Evolutionary conservation across 2,329 filamentous ascomycete genomes (phyloP), one percentile per base, ranked within the genome.

Genomic region (Leptosphaerulina australis): DNA sequence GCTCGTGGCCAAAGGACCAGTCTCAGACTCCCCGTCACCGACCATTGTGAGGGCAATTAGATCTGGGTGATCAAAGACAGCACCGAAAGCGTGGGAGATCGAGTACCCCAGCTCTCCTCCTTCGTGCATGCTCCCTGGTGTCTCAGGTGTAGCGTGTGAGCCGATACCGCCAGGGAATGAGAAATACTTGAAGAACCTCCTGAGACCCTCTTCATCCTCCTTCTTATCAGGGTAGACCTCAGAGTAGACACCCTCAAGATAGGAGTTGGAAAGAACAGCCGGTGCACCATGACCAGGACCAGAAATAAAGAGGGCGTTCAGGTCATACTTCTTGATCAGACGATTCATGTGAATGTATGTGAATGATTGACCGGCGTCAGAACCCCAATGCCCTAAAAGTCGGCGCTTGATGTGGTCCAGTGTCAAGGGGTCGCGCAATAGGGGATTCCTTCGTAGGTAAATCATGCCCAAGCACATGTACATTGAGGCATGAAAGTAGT

Each of bases 281-380:
- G 88, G 88, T 1, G 88, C 88, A 47, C 88, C 88, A 60, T 92
- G 88, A 30, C 88, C 88, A 0, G 88, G 88, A 5, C 88, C 88
- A 2, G 87, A 90, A 50, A 92, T 78, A 69, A 89, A 91, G 60
- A 90, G 79, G 22, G 83, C 80, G 64, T 92, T 81, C 39, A 91
- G 75, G 57, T 89, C 83, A 64, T 90, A 88, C 73, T 91, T 91
- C 72, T 88, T 90, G 78, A 91, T 90, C 51, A 91, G 76, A 25
- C 88, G 85, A 73, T 91, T 91, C 79, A 90, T 88, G 74, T 91
- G 88, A 76, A 91, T 88, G 71, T 86, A 91, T 25, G 87, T 88
- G 73, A 92, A 91, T 50, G 87, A 85, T 72, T 91, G 88, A 11
- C 88, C 88, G n/a, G 88, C 85, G 39, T 88, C 88, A 2, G 87